A percentile compares a stretch with the other conserved stretches of the same genome.
These are phyloP conservation scores for Dalbergia oliveri DNA, from an alignment of 306 rosid species.

Conservation along the genomic window DNA sequence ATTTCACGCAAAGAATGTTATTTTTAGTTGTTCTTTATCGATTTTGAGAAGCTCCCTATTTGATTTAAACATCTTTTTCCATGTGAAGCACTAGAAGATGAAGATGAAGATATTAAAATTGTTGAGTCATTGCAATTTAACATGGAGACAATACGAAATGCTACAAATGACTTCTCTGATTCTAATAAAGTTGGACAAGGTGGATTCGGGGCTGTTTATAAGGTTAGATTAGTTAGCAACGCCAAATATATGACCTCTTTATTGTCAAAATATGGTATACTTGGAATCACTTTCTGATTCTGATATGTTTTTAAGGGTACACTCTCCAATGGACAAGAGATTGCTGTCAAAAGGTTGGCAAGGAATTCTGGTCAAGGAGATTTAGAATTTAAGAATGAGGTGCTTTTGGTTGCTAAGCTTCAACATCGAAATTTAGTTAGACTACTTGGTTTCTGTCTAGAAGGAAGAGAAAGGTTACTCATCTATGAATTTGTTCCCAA, in stretches of 20 bases:
- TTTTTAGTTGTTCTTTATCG: too few species aligned
- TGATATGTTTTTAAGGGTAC: background rate
- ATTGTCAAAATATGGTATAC: background rate
- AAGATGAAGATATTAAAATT: background rate
- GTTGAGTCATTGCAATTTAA: constrained; percentile 15
- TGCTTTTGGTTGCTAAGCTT: background rate
- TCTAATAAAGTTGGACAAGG: constrained; percentile 18
- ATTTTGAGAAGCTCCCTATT: background rate
- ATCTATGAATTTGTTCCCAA: background rate
- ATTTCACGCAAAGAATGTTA: too few species aligned
- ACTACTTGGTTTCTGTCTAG: background rate
- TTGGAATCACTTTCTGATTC: too few species aligned
- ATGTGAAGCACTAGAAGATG: background rate
- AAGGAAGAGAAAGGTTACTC: background rate
- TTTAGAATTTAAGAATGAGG: background rate
- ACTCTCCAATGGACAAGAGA: background rate
- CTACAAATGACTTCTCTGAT: background rate
- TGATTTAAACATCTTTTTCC: background rate
- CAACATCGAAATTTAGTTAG: background rate
- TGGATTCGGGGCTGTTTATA: constrained; percentile 28
- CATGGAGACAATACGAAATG: background rate
- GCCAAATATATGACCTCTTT: too few species aligned
- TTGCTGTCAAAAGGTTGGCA: background rate
- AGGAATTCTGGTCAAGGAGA: background rate
- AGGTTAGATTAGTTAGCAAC: background rate